Percentiles rank a stretch among this genome's conserved stretches.
These are phyloP conservation scores for Teunomyces tritomae DNA, from an alignment of 805 yeast genomes.

Conservation along the genomic window DNA sequence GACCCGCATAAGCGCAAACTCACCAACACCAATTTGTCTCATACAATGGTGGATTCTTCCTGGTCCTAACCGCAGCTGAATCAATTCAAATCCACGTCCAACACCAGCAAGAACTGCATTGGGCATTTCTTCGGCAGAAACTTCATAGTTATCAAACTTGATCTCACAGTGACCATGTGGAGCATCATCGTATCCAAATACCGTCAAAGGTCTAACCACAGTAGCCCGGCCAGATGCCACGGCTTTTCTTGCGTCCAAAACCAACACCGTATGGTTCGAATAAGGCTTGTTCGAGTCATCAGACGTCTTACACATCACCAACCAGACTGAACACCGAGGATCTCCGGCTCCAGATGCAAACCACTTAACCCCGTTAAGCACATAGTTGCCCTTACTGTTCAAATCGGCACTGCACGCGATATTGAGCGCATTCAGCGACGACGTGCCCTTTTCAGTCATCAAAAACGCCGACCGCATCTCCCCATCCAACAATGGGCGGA, in stretches of 20 bases:
- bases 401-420: conserved; percentile 44
- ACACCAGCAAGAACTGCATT: conserved; percentile 38
- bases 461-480: conserved; percentile 58
- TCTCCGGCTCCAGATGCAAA: conserved; percentile 72
- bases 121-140: conserved; percentile 44
- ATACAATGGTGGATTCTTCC: conserved; percentile 73
- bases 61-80: conserved; percentile 65
- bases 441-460: conserved; percentile 62
- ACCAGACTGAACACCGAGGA: conserved; percentile 54
- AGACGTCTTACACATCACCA: conserved; percentile 51
- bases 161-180: conserved; percentile 73
- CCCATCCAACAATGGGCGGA: conserved; percentile 53
- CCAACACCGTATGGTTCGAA: conserved; percentile 54
- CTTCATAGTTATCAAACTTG: conserved; percentile 46
- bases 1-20: conserved; percentile 48
- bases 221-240: conserved; percentile 48
- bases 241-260: conserved; percentile 51
- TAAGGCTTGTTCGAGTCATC: conserved; percentile 32
- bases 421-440: conserved; percentile 63
- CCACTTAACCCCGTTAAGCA: conserved; percentile 64
- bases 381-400: conserved; percentile 42
- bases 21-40: conserved; percentile 62
- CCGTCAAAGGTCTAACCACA: conserved; percentile 49
- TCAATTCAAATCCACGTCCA: conserved; percentile 61
- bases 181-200: conserved; percentile 65